Conservation (phyloP, 2,329 filamentous ascomycete species). For the Setomelanomma holmii region DNA sequence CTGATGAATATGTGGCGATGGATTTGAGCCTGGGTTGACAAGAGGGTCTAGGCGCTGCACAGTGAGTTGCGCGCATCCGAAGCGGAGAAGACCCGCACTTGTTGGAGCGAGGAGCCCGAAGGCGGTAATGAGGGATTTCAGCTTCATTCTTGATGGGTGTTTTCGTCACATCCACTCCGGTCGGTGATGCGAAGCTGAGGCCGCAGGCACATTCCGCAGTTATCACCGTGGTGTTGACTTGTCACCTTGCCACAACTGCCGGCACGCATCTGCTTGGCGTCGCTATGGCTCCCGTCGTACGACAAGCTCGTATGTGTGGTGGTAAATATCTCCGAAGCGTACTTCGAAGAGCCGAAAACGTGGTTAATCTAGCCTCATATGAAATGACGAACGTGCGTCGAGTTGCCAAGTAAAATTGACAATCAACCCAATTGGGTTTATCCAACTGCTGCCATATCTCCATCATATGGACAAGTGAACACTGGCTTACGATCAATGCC, state of each 20-base stretch:
- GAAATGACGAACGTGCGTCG: constrained; percentile 13
- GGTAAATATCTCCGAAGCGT: neutral
- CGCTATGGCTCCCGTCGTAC: neutral
- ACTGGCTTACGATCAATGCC: neutral
- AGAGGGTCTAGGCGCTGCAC: constrained; percentile 34
- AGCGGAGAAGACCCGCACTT: constrained; percentile 33
- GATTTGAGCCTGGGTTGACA: constrained; percentile 47
- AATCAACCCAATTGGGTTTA: neutral
- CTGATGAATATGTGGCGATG: constrained; percentile 50
- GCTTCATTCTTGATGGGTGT: constrained; percentile 24
- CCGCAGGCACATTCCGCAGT: neutral
- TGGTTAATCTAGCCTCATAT: constrained; percentile 19
- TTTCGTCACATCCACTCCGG: neutral
- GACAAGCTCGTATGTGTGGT: neutral
- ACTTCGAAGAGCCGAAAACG: constrained; percentile 10
- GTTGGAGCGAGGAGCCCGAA: constrained; percentile 26
- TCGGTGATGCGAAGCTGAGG: neutral
- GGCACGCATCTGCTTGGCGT: neutral
- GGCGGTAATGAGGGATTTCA: constrained; percentile 17
- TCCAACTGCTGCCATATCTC: neutral
- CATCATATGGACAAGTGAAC: neutral
- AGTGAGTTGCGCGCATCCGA: constrained; percentile 34
- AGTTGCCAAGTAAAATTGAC: constrained; percentile 17
- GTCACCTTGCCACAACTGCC: neutral
- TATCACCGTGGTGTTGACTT: neutral